phyloP scores from a whole-genome alignment of 148 eudicot species.

The Spergularia marina region DNA sequence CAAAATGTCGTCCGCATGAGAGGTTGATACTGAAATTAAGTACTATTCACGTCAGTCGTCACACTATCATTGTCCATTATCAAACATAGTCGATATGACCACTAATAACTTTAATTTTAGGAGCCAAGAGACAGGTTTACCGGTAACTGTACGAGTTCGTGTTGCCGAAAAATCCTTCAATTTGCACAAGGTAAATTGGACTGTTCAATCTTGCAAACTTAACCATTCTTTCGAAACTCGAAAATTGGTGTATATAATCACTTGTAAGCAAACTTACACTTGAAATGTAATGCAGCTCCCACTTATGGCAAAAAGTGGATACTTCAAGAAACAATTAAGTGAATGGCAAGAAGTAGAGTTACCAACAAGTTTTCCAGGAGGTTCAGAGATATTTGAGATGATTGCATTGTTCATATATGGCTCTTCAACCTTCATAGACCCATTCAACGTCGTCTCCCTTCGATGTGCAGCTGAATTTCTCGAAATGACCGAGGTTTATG shows the following conservation, averaged over 20 bases:
- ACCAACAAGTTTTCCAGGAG: conserved; percentile 82
- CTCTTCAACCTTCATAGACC: conserved; percentile 75
- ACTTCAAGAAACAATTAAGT: conserved; percentile 53
- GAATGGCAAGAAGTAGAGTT: conserved; percentile 62
- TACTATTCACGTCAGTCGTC: no score
- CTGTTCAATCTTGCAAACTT: neutral
- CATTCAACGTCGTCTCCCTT: conserved; percentile 75
- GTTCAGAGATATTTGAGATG: conserved; percentile 85
- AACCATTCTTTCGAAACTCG: neutral
- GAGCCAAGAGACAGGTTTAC: conserved; percentile 91
- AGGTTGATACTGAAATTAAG: no score
- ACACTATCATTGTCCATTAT: no score
- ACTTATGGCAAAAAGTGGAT: conserved; percentile 68
- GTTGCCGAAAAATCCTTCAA: conserved; percentile 64
- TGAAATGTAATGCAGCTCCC: conserved; percentile 45
- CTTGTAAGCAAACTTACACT: neutral
- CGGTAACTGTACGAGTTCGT: conserved; percentile 59
- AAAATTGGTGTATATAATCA: no score
- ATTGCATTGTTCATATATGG: conserved; percentile 88
- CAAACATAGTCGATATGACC: neutral
- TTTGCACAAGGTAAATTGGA: conserved; percentile 82
- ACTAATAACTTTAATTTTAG: conserved; percentile 29
- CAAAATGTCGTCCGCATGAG: no score
- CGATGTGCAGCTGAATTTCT: conserved; percentile 88
- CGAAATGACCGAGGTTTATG: conserved; percentile 61